A percentile compares a stretch with the other conserved stretches of the same genome.
Conservation (phyloP, 148 eudicot species). For the Nyssa sinensis region DNA sequence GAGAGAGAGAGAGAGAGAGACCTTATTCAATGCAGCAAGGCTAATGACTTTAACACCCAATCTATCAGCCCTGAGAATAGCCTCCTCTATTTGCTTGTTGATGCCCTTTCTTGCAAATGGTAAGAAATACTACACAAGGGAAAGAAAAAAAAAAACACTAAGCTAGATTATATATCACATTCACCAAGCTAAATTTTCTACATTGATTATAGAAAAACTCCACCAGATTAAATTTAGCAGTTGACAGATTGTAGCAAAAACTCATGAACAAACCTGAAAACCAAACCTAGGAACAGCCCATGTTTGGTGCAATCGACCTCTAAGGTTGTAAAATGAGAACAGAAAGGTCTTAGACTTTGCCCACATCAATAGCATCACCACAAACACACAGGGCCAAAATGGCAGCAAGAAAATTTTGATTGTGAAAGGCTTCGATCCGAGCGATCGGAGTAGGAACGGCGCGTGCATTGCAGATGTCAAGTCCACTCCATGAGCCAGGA, state of each 20-base stretch:
- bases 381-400: slow-evolving; percentile 31
- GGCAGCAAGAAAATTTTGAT: slow-evolving; percentile 36
- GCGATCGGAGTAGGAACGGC: slow-evolving; percentile 47
- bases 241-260: too few relatives aligned
- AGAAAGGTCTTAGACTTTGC: slow-evolving; percentile 53
- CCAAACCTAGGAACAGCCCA: slow-evolving; percentile 76
- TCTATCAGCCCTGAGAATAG: slow-evolving; percentile 36
- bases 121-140: slow-evolving; percentile 34
- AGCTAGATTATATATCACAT: too few relatives aligned
- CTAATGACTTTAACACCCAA: slow-evolving; percentile 41
- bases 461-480: slow-evolving; percentile 51
- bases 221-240: too few relatives aligned
- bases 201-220: not conserved
- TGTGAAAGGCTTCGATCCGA: slow-evolving; percentile 45
- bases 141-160: too few relatives aligned
- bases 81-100: slow-evolving; percentile 35
- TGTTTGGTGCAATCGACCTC: slow-evolving; percentile 50
- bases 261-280: slow-evolving; percentile 41
- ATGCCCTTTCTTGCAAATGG: slow-evolving; percentile 36
- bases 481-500: slow-evolving; percentile 75
- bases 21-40: slow-evolving; percentile 44
- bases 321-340: slow-evolving; percentile 43
- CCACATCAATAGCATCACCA: slow-evolving; percentile 54
- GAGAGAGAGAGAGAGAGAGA: slow-evolving; percentile 6
- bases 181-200: too few relatives aligned